These are phyloP conservation scores for Aspergillus mulundensis DNA, from an alignment of 495 filamentous ascomycete genomes.

Conservation along the genomic window DNA sequence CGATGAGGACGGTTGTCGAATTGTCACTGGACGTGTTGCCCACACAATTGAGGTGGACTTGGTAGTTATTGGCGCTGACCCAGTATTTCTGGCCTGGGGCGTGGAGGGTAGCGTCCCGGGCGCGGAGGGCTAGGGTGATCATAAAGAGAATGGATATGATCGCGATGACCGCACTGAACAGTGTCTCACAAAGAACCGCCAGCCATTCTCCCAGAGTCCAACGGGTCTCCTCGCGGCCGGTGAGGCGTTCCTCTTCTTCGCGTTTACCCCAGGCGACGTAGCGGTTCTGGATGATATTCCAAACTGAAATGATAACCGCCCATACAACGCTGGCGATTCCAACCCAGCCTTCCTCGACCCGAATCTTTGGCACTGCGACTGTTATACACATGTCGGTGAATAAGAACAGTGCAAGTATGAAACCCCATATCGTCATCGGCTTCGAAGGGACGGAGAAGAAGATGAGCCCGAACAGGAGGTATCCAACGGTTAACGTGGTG, in stretches of 20 bases:
- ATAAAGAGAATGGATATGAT: conserved; percentile 69
- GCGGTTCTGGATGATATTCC: conserved; percentile 60
- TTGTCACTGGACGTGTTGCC: conserved; percentile 54
- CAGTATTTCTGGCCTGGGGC: conserved; percentile 68
- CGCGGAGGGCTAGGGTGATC: conserved; percentile 69
- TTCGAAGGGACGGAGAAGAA: conserved; percentile 85
- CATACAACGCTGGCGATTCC: conserved; percentile 82
- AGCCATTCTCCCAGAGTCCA: conserved; percentile 79
- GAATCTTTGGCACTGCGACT: conserved; percentile 61
- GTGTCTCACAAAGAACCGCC: conserved; percentile 70
- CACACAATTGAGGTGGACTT: conserved; percentile 79
- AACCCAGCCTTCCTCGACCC: conserved; percentile 84
- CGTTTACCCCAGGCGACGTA: conserved; percentile 84
- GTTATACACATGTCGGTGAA: conserved; percentile 77
- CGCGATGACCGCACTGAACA: conserved; percentile 62
- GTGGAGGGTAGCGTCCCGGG: conserved; percentile 66
- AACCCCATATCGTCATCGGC: conserved; percentile 63
- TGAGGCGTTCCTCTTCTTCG: conserved; percentile 89
- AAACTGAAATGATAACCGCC: conserved; percentile 60
- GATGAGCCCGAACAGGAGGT: conserved; percentile 69
- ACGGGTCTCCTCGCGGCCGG: conserved; percentile 81
- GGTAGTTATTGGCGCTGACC: conserved; percentile 77
- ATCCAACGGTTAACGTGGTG: conserved; percentile 65
- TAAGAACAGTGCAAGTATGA: conserved; percentile 66
- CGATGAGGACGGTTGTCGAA: conserved; percentile 69